Evolutionary conservation across 768 basidiomycete genomes (phyloP).

Genomic region (Fomitopsis serialis): DNA sequence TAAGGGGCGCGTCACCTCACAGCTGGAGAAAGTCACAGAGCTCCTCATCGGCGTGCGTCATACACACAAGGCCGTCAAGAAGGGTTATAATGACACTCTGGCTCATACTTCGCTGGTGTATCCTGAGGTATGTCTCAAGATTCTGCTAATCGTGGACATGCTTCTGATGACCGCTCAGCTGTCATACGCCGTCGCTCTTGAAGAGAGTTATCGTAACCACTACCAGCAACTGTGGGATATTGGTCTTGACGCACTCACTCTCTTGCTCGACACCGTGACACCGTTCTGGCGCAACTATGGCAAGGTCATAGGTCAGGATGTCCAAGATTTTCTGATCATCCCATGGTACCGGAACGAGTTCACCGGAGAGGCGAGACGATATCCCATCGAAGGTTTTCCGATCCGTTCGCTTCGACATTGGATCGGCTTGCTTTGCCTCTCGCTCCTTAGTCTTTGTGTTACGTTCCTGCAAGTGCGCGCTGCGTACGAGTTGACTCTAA

Average conservation of each 20-base stretch:
- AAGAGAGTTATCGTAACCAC: constrained; percentile 75
- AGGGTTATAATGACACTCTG: constrained; percentile 57
- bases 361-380: constrained; percentile 69
- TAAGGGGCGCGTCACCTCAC: constrained; percentile 37
- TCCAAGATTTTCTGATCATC: constrained; percentile 76
- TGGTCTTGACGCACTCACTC: constrained; percentile 71
- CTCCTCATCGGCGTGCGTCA: constrained; percentile 48
- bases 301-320: constrained; percentile 74
- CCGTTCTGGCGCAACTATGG: constrained; percentile 82
- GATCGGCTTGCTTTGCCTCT: constrained; percentile 54
- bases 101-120: constrained; percentile 71
- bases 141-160: background rate
- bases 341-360: constrained; percentile 83
- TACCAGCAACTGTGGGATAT: constrained; percentile 82
- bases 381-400: constrained; percentile 53
- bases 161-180: constrained; percentile 36
- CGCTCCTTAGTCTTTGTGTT: constrained; percentile 39
- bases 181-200: constrained; percentile 62
- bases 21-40: constrained; percentile 44
- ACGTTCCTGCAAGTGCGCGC: constrained; percentile 53
- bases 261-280: constrained; percentile 69
- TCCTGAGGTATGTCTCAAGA: constrained; percentile 51
- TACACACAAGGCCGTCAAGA: constrained; percentile 52
- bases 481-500: constrained; percentile 46
- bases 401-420: constrained; percentile 64